Evolutionary conservation across 2,329 filamentous ascomycete species (phyloP).

Genomic region (Ceratocystiopsis brevicomis): DNA sequence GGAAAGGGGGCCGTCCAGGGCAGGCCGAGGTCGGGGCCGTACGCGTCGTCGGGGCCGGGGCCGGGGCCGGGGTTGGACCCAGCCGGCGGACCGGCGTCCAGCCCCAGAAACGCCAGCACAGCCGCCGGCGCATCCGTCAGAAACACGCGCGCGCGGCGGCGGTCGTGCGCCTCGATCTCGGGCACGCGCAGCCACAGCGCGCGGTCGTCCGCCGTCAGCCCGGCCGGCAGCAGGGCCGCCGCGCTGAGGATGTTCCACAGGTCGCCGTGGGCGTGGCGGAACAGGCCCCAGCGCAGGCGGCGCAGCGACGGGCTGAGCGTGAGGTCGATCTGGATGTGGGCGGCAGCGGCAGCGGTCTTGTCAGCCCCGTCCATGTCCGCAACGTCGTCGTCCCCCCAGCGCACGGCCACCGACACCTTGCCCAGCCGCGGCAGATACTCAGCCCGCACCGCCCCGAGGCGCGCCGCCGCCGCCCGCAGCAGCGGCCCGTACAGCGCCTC

Average conservation of each 20-base stretch:
- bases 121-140: conserved; percentile 37
- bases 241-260: conserved; percentile 45
- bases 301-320: conserved; percentile 27
- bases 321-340: conserved; percentile 51
- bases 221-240: conserved; percentile 43
- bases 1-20: conserved; percentile 37
- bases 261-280: conserved; percentile 56
- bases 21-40: conserved; percentile 1
- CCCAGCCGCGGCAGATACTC: conserved; percentile 13
- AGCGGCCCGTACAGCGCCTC: neutral
- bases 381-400: conserved; percentile 23
- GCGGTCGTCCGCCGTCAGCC: conserved; percentile 44
- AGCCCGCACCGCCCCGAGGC: conserved; percentile 25
- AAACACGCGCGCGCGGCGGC: conserved; percentile 36
- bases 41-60: conserved; percentile 9
- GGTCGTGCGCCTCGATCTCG: conserved; percentile 44
- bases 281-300: conserved; percentile 41
- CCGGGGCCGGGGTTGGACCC: conserved; percentile 3
- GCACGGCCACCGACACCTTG: conserved; percentile 33
- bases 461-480: neutral
- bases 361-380: neutral
- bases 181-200: conserved; percentile 47
- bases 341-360: neutral
- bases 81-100: conserved; percentile 15
- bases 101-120: conserved; percentile 43